Conservation (phyloP, 2,329 filamentous ascomycete genomes). For the Monilinia fructigena region DNA sequence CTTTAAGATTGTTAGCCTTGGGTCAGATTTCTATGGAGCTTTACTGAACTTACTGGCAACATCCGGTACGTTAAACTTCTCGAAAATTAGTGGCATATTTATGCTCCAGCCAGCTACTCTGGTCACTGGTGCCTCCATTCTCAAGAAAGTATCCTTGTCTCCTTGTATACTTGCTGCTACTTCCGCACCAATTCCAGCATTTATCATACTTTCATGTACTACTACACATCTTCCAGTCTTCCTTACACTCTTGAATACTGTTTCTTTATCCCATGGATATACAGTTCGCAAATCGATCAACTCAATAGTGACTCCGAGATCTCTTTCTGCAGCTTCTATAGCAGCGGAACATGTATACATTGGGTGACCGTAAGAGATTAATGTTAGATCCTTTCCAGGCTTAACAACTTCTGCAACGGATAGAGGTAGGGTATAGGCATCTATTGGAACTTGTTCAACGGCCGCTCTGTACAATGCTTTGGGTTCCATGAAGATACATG, state of each 20-base stretch:
- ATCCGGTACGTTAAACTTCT: constrained; percentile 66
- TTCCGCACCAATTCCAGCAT: constrained; percentile 70
- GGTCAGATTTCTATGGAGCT: not conserved
- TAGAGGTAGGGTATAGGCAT: constrained; percentile 64
- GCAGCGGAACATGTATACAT: constrained; percentile 67
- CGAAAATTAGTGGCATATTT: constrained; percentile 65
- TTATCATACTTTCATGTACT: constrained; percentile 74
- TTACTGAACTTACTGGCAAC: constrained; percentile 58
- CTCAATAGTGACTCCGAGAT: constrained; percentile 64
- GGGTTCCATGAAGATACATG: constrained; percentile 73
- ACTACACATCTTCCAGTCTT: constrained; percentile 70
- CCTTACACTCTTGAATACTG: constrained; percentile 63
- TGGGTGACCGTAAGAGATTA: constrained; percentile 70
- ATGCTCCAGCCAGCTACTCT: constrained; percentile 69
- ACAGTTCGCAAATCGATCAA: constrained; percentile 70
- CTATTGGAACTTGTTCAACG: constrained; percentile 70
- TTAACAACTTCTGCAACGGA: constrained; percentile 69
- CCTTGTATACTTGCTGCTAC: constrained; percentile 71
- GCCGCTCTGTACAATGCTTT: constrained; percentile 72
- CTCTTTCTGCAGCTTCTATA: constrained; percentile 65
- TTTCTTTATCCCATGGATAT: constrained; percentile 70
- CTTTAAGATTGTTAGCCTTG: constrained; percentile 31
- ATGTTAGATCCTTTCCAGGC: constrained; percentile 62
- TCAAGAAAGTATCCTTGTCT: constrained; percentile 58
- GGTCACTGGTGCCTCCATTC: constrained; percentile 67